Conservation (phyloP, 1,284 basidiomycete species). For the Ustilago tritici region DNA sequence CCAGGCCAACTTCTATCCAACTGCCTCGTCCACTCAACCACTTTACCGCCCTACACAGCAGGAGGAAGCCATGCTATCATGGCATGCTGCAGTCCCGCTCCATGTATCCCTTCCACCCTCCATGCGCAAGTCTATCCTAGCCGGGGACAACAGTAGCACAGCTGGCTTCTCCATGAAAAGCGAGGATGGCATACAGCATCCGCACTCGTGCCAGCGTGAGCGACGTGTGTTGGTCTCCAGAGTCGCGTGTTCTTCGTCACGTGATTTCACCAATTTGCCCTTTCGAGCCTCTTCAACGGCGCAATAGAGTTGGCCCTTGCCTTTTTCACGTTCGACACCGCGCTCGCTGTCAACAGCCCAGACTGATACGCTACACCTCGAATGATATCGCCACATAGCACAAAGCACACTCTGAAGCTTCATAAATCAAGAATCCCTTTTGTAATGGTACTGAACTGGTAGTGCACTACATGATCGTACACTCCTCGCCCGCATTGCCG, state of each 20-base stretch:
- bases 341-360: background rate
- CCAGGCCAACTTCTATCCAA: background rate
- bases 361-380: background rate
- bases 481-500: conserved; percentile 50
- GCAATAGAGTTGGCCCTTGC: no score
- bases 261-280: conserved; percentile 18
- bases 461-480: conserved; percentile 58
- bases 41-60: no score
- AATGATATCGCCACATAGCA: no score
- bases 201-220: background rate
- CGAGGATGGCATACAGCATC: no score
- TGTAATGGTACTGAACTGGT: background rate
- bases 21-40: background rate
- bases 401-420: background rate
- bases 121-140: background rate
- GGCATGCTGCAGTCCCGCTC: background rate
- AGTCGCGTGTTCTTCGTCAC: conserved; percentile 28
- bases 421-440: background rate
- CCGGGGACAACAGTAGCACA: no score
- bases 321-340: conserved; percentile 17
- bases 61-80: no score
- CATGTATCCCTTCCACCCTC: background rate
- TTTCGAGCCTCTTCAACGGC: background rate
- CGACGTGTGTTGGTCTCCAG: conserved; percentile 33
- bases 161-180: no score